Base-by-base conservation (phyloP, 768 basidiomycete species). In the Boletus sp. region DNA sequence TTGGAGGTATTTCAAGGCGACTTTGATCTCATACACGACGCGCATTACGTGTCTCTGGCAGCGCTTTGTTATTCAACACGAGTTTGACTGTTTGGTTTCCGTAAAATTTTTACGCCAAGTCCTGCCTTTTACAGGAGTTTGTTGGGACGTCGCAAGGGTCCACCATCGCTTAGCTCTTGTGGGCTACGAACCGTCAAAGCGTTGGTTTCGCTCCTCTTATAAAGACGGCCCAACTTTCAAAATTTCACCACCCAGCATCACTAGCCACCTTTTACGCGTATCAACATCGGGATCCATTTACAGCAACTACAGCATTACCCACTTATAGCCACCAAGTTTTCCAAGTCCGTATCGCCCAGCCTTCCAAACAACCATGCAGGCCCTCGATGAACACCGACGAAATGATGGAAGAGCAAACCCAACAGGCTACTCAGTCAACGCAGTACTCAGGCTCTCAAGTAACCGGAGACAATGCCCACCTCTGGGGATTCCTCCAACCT, bases 401-500 rank as follows among this genome's bases (percentile, higher is more conserved):
- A 6, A 18, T 15, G 17, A 59, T 65, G 50, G 68, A 72, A 36
- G 72, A 72, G 33, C 70, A 70, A 36, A 75, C 74, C 0, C 75
- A 77, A 45, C 71, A 77, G 33, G 76, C 77, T 5, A 77, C 77
- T 1, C 72, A 74, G 52, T 70, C 74, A 15, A 78, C 78, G 0
- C 76, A 79, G 52, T 52, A 63, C 28, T 65, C 75, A 0, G 56
- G 64, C 17, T 76, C 75, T 18, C 71, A 74, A 50, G 11, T 29
- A 28, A 8, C 47, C 28, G 55, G 53, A 8, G 66, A 64, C 18
- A 69, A 73, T 32, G 18, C 55, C 7, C 71, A 80, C 49, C 81
- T 90, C 54, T 91, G 87, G 87, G 89, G 87, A 12, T 87, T 79
- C 61, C 80, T 91, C 50, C 81, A 85, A 45, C 88, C 89, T 6